Evolutionary conservation across 1,284 basidiomycete species (phyloP), one percentile per base, ranked within the genome.

Genomic region (Leccinum solheimii): DNA sequence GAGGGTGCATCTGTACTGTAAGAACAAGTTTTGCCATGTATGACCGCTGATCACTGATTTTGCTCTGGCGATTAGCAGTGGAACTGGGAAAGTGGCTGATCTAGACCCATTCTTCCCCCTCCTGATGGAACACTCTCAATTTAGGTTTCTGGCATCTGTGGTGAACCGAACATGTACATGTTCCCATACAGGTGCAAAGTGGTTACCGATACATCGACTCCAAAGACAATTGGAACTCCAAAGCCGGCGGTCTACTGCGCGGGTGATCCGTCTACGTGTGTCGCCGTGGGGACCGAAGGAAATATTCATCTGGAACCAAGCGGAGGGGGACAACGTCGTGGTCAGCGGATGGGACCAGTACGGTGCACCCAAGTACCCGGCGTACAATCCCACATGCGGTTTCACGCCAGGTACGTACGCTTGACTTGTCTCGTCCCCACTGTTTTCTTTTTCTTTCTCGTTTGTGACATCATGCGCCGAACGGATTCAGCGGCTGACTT

Each of bases 321-420:
- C 0, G 1, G 65, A 70, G 0, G 0, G 2, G 32, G 60, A 70
- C 55, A 68, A 68, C 21, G 56, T 69, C 26, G 5, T 11, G 0
- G 45, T 52, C 1, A 1, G 8, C 0, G 67, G 62, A 48, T 0
- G 1, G 1, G 65, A 61, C 16, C 0, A 1, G 36, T 5, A 14
- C 11, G 64, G 67, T 8, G 0, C n/a, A 1, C 13, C 0, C n/a
- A 60, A 57, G 27, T 27, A 5, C 36, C 65, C 67, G 1, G 59
- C 0, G 14, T 68, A 71, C 53, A 67, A 69, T 23, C 0, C 0
- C 3, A 54, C 43, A 7, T 71, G 69, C 23, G 67, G 67, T 48
- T 68, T 67, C 56, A 0, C 0, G 0, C 5, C 23, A 3, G 69
- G 67, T 68, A 40, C 40, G 69, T 62, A 23, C 9, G 8, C 8